Evolutionary conservation across 2,329 filamentous ascomycete species (phyloP).

Genomic region (Cryphonectria parasitica): DNA sequence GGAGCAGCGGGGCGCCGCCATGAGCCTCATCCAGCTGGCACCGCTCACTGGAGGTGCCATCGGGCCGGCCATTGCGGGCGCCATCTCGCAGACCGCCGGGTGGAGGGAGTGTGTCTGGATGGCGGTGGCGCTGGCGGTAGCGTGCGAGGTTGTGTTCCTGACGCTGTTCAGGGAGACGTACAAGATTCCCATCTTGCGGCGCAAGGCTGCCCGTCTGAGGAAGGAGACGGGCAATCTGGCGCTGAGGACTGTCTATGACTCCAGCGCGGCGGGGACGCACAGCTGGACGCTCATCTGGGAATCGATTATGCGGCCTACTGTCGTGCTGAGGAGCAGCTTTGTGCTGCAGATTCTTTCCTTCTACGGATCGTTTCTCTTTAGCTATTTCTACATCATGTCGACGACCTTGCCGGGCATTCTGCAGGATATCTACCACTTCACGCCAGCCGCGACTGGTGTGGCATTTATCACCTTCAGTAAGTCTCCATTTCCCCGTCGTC

Average conservation of each 20-base stretch:
- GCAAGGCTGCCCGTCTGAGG: constrained; percentile 42
- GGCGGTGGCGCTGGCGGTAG: constrained; percentile 49
- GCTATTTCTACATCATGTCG: constrained; percentile 57
- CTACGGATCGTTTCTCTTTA: constrained; percentile 52
- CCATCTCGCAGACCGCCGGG: constrained; percentile 56
- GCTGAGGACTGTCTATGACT: constrained; percentile 40
- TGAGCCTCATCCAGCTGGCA: constrained; percentile 61
- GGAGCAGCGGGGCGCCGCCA: constrained; percentile 61
- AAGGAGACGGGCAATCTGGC: constrained; percentile 37
- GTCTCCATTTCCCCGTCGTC: no score
- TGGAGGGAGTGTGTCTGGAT: constrained; percentile 60
- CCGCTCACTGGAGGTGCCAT: constrained; percentile 61
- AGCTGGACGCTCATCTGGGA: constrained; percentile 40
- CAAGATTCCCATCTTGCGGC: constrained; percentile 57
- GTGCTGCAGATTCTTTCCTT: constrained; percentile 56
- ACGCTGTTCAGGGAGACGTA: constrained; percentile 64
- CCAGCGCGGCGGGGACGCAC: constrained; percentile 31
- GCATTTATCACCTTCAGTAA: constrained; percentile 60
- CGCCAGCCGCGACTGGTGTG: constrained; percentile 55
- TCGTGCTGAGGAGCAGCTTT: constrained; percentile 52
- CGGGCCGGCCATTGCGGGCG: constrained; percentile 59
- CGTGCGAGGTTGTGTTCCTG: constrained; percentile 56
- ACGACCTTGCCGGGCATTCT: constrained; percentile 58
- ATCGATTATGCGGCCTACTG: constrained; percentile 50
- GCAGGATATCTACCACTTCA: constrained; percentile 51